These are phyloP conservation scores for Fusarium sp. DNA, from an alignment of 2,329 filamentous ascomycete species.

Conservation along the genomic window DNA sequence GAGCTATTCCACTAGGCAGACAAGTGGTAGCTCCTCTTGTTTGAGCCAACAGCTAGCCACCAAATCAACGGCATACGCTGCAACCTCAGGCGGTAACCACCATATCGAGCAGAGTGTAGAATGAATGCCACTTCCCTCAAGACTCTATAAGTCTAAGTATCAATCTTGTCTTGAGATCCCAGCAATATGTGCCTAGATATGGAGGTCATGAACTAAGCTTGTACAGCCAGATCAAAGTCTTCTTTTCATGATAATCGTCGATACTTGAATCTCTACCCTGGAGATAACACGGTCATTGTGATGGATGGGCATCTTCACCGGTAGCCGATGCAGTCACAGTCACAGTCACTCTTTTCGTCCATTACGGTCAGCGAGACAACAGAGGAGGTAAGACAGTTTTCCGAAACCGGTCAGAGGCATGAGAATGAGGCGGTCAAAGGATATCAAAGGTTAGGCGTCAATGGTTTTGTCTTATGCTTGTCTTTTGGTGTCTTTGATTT, in stretches of 20 bases:
- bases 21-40: not conserved
- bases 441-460: constrained; percentile 5
- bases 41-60: not conserved
- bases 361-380: constrained; percentile 5
- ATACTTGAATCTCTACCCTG: not conserved
- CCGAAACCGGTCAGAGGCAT: constrained; percentile 29
- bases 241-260: not conserved
- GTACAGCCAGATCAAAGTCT: not conserved
- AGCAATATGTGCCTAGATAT: not conserved
- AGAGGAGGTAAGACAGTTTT: constrained; percentile 16
- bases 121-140: not conserved
- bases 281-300: constrained; percentile 15
- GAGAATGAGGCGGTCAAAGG: constrained; percentile 28
- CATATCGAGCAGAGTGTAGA: not conserved
- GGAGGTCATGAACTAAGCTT: not conserved
- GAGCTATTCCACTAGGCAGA: not conserved
- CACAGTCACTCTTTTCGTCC: not conserved
- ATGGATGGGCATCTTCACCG: not conserved
- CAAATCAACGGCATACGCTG: not conserved
- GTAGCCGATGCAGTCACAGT: not conserved
- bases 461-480: constrained; percentile 7
- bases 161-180: not conserved
- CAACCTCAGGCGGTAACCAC: not conserved
- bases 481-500: constrained; percentile 11
- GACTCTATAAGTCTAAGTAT: not conserved